Evolutionary conservation across 768 basidiomycete genomes (phyloP).

Genomic region (Boletus insuetus): DNA sequence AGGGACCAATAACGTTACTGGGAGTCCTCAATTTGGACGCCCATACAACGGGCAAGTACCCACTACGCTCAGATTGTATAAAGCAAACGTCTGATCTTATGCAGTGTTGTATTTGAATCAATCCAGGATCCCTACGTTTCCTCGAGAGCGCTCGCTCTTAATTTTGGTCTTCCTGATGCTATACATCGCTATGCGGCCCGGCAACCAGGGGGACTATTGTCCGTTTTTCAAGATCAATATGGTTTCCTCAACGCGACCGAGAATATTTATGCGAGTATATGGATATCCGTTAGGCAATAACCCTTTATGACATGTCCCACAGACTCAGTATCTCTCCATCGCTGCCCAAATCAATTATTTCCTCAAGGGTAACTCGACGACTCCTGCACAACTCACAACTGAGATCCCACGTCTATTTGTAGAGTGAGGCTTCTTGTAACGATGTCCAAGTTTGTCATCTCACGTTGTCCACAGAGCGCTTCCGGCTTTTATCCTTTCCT

Average conservation of each 20-base stretch:
- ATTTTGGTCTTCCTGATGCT: slow-evolving; percentile 56
- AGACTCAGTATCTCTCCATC: slow-evolving; percentile 60
- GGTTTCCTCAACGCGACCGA: slow-evolving; percentile 54
- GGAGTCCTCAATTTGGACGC: slow-evolving; percentile 39
- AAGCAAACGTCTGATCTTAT: not conserved
- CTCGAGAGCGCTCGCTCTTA: slow-evolving; percentile 49
- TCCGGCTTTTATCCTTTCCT: slow-evolving; percentile 50
- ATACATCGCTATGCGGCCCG: slow-evolving; percentile 54
- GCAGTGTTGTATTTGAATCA: slow-evolving; percentile 41
- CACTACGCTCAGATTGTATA: not conserved
- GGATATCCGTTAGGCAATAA: not conserved
- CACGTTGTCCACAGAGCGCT: slow-evolving; percentile 39
- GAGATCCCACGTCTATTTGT: slow-evolving; percentile 51
- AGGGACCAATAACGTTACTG: slow-evolving; percentile 52
- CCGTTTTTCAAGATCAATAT: slow-evolving; percentile 46
- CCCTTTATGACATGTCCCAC: slow-evolving; percentile 1
- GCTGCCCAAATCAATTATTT: slow-evolving; percentile 63
- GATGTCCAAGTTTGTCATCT: not conserved
- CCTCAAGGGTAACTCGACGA: slow-evolving; percentile 35
- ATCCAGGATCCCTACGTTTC: slow-evolving; percentile 44
- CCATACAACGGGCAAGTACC: slow-evolving; percentile 57
- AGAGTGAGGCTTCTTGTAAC: slow-evolving; percentile 42
- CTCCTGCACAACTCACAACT: slow-evolving; percentile 40
- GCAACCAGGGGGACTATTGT: slow-evolving; percentile 37
- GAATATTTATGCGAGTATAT: slow-evolving; percentile 31